These are phyloP conservation scores for Pyrenophora tritici-repentis DNA, from an alignment of 2,329 filamentous ascomycete species.

Conservation along the genomic window DNA sequence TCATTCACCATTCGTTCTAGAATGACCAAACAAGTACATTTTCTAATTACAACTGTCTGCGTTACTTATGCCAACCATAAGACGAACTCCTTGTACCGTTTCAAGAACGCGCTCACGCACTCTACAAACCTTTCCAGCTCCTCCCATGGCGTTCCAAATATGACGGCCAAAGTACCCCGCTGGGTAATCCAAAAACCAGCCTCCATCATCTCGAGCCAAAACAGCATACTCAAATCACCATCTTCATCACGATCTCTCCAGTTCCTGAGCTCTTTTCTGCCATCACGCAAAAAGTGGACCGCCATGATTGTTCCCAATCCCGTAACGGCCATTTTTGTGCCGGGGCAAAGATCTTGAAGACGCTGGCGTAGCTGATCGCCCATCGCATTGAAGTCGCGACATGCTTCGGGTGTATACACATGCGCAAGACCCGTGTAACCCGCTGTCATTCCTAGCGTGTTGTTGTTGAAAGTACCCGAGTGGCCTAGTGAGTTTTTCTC, in stretches of 20 bases:
- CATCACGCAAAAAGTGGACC: slow-evolving; percentile 43
- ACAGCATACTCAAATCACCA: slow-evolving; percentile 37
- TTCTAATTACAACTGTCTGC: too few species aligned
- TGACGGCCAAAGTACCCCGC: slow-evolving; percentile 45
- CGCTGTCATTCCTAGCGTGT: slow-evolving; percentile 64
- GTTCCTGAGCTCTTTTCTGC: slow-evolving; percentile 33
- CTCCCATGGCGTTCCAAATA: slow-evolving; percentile 39
- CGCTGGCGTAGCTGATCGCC: slow-evolving; percentile 38
- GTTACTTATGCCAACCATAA: slow-evolving; percentile 7
- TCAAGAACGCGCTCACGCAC: slow-evolving; percentile 26
- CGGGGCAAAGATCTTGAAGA: slow-evolving; percentile 34
- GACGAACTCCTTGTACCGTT: slow-evolving; percentile 16
- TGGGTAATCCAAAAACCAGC: slow-evolving; percentile 45
- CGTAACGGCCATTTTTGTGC: slow-evolving; percentile 46
- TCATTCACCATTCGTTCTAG: too few species aligned
- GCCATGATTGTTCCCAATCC: slow-evolving; percentile 46
- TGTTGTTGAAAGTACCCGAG: slow-evolving; percentile 72
- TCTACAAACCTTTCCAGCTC: slow-evolving; percentile 43
- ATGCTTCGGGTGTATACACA: slow-evolving; percentile 43
- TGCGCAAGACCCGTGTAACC: slow-evolving; percentile 52
- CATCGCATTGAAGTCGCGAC: slow-evolving; percentile 33
- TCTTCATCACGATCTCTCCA: slow-evolving; percentile 35
- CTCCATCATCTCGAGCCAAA: slow-evolving; percentile 48
- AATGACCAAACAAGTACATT: too few species aligned
- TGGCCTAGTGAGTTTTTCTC: slow-evolving; percentile 53